Evolutionary conservation across 768 basidiomycete species (phyloP).

Genomic region (Phanerochaete sordida): DNA sequence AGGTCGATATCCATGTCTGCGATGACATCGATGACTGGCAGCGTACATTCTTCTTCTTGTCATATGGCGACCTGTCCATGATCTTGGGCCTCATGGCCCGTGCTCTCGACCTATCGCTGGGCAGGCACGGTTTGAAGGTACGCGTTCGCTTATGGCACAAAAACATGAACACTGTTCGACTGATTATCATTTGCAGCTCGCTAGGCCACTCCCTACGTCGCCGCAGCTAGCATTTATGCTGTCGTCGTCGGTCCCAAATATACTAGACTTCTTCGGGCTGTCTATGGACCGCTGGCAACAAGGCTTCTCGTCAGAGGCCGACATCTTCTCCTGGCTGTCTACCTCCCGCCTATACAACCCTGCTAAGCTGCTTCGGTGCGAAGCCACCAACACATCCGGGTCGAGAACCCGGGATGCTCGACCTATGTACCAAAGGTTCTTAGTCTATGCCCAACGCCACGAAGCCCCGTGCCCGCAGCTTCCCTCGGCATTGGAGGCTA

Average conservation of each 20-base stretch:
- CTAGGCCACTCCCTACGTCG: slow-evolving; percentile 26
- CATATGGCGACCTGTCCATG: slow-evolving; percentile 73
- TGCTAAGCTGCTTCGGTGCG: neutral
- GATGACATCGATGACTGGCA: slow-evolving; percentile 45
- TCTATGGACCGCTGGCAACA: slow-evolving; percentile 45
- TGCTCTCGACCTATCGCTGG: slow-evolving; percentile 47
- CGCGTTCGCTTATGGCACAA: too few species aligned
- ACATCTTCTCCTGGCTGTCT: slow-evolving; percentile 57
- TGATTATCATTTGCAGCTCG: too few species aligned
- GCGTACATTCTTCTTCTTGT: slow-evolving; percentile 50
- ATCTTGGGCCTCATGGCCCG: slow-evolving; percentile 56
- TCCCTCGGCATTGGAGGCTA: slow-evolving; percentile 9
- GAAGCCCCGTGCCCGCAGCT: neutral
- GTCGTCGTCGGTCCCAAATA: slow-evolving; percentile 43
- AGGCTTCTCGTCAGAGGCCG: slow-evolving; percentile 53
- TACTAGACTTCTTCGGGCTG: slow-evolving; percentile 56
- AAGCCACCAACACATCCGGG: slow-evolving; percentile 15
- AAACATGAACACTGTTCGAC: too few species aligned
- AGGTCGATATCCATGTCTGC: slow-evolving; percentile 68
- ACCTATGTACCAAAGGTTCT: slow-evolving; percentile 58
- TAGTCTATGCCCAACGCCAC: slow-evolving; percentile 41
- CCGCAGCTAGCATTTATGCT: slow-evolving; percentile 43
- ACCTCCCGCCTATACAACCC: slow-evolving; percentile 50
- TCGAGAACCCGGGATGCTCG: slow-evolving; percentile 39
- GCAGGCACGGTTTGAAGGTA: slow-evolving; percentile 59